Conservation (phyloP, 768 basidiomycete species). For the Tylopilus rubrobrunneus region DNA sequence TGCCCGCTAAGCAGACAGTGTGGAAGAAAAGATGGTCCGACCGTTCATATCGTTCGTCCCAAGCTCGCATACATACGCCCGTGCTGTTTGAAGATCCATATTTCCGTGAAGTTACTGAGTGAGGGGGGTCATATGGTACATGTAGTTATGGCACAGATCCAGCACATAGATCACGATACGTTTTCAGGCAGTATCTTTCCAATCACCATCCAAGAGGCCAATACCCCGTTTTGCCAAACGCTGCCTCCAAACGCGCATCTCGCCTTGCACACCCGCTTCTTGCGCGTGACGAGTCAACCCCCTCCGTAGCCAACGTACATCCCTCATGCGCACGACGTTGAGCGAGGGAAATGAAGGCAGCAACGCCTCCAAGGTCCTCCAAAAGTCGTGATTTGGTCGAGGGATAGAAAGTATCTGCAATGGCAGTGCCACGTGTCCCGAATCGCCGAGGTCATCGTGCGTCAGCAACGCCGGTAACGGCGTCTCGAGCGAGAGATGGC, state of each 20-base stretch:
- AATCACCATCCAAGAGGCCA: slow-evolving; percentile 66
- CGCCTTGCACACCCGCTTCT: slow-evolving; percentile 75
- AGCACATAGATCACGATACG: neutral
- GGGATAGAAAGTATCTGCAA: slow-evolving; percentile 72
- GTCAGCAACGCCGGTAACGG: slow-evolving; percentile 55
- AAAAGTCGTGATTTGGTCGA: slow-evolving; percentile 61
- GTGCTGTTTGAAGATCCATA: neutral
- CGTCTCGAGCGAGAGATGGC: slow-evolving; percentile 68
- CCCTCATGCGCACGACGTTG: slow-evolving; percentile 54
- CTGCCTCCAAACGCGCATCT: slow-evolving; percentile 71
- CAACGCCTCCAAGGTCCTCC: slow-evolving; percentile 49
- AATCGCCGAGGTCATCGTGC: slow-evolving; percentile 13
- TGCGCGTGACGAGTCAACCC: slow-evolving; percentile 65
- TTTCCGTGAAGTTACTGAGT: neutral
- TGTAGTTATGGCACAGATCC: slow-evolving; percentile 13
- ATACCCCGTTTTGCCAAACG: slow-evolving; percentile 56
- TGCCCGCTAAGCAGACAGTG: too few relatives aligned
- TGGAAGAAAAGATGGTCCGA: too few relatives aligned
- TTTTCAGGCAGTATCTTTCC: slow-evolving; percentile 45
- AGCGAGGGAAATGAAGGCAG: slow-evolving; percentile 57
- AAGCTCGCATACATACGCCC: too few relatives aligned
- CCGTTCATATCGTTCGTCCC: too few relatives aligned
- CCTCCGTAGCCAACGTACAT: slow-evolving; percentile 68
- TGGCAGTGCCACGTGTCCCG: slow-evolving; percentile 31
- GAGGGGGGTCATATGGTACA: slow-evolving; percentile 3